A percentile compares a stretch with the other conserved stretches of the same genome.
These are phyloP conservation scores for Epithele typhae DNA, from an alignment of 768 basidiomycete species.

Conservation along the genomic window DNA sequence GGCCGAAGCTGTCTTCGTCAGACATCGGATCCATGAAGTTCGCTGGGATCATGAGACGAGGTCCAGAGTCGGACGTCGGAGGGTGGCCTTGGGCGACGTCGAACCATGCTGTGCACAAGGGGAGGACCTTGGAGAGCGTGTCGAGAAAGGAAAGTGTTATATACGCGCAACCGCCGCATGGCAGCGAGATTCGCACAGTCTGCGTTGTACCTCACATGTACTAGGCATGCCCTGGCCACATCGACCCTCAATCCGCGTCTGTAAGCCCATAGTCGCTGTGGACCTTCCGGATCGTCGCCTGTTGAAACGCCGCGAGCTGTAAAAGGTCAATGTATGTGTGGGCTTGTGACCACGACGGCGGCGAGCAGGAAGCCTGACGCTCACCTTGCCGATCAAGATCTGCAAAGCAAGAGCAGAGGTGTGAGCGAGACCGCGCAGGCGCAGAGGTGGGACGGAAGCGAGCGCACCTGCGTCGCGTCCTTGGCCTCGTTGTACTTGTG, in stretches of 20 bases:
- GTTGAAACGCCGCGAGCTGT: conserved; percentile 68
- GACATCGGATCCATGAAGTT: too few relatives aligned
- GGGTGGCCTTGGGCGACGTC: too few relatives aligned
- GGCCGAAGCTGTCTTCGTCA: too few relatives aligned
- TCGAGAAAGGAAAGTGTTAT: too few relatives aligned
- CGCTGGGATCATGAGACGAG: too few relatives aligned
- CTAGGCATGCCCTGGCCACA: too few relatives aligned
- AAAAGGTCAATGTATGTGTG: neutral
- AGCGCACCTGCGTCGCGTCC: conserved; percentile 68
- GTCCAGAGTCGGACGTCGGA: too few relatives aligned
- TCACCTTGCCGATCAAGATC: conserved; percentile 77
- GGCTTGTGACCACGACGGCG: conserved; percentile 13
- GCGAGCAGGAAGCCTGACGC: neutral
- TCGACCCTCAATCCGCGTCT: conserved; percentile 49
- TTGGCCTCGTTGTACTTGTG: conserved; percentile 81
- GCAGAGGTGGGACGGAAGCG: neutral
- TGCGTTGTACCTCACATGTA: neutral
- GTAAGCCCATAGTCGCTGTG: conserved; percentile 68
- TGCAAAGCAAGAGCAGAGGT: conserved; percentile 22
- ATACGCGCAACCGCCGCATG: too few relatives aligned
- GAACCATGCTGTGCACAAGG: too few relatives aligned
- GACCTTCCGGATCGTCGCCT: conserved; percentile 68
- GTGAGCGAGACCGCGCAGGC: neutral
- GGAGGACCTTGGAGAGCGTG: too few relatives aligned
- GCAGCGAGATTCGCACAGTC: too few relatives aligned